Conservation (phyloP, 2,329 filamentous ascomycete genomes). For the Colletotrichum liaoningense region DNA sequence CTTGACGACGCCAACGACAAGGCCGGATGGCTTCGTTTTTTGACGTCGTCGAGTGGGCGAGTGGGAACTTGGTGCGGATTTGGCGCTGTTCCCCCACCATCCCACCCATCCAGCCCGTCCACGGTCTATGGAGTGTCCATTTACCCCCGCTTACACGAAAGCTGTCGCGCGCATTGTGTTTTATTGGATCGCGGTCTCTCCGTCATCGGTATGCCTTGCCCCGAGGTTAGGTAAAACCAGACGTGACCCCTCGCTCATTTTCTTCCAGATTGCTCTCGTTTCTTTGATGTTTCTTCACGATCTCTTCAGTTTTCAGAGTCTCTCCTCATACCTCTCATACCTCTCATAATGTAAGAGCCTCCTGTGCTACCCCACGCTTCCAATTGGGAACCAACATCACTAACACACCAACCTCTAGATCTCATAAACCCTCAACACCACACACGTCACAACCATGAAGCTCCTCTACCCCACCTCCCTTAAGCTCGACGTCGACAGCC, state of each 20-base stretch:
- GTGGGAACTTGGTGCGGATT: neutral
- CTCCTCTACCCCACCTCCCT: conserved; percentile 75
- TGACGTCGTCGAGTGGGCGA: neutral
- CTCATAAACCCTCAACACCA: neutral
- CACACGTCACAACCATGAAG: conserved; percentile 61
- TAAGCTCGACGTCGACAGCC: conserved; percentile 62
- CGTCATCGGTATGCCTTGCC: conserved; percentile 25
- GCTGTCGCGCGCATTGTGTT: neutral
- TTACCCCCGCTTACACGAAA: neutral
- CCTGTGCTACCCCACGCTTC: no score
- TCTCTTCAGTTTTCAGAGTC: neutral
- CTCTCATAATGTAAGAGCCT: neutral
- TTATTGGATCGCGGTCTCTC: conserved; percentile 11
- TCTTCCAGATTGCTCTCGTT: neutral
- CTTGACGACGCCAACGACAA: neutral
- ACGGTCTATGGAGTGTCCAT: neutral
- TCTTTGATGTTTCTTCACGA: neutral
- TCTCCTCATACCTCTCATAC: neutral
- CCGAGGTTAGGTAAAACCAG: conserved; percentile 20
- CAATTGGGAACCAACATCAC: neutral
- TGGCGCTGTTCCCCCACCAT: conserved; percentile 15
- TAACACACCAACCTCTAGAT: conserved; percentile 1
- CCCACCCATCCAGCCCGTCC: neutral
- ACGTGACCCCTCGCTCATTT: conserved; percentile 8
- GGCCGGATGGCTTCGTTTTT: neutral